Conservation (phyloP, 306 rosid species). For the Rosa persica region DNA sequence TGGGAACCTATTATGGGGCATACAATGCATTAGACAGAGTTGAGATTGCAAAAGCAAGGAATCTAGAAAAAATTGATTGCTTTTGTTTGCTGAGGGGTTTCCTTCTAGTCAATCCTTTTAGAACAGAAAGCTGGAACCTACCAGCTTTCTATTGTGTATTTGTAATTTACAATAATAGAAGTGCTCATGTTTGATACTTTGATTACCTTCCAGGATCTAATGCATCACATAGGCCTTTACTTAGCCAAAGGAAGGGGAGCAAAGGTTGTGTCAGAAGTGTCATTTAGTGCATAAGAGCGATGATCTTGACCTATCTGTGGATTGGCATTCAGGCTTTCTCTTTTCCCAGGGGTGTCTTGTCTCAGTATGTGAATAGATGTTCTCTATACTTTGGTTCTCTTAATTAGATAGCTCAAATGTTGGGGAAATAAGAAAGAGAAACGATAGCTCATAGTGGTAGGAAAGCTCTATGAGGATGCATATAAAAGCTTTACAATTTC, state of each 20-base stretch:
- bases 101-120: background rate
- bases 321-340: background rate
- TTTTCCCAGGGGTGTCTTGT: background rate
- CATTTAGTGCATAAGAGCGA: constrained; percentile 33
- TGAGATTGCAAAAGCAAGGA: background rate
- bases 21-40: background rate
- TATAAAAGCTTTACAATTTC: background rate
- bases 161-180: background rate
- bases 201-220: constrained; percentile 49
- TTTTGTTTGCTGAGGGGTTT: background rate
- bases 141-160: background rate
- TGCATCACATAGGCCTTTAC: constrained; percentile 93
- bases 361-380: background rate
- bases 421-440: background rate
- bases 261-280: constrained; percentile 71
- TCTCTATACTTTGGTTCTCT: background rate
- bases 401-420: background rate
- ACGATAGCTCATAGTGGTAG: background rate
- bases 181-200: background rate
- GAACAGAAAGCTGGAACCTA: background rate
- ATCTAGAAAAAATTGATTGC: background rate
- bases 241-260: constrained; percentile 87
- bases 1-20: background rate
- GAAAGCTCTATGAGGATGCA: background rate
- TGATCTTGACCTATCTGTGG: background rate